Percentiles rank a stretch among this genome's conserved stretches.
Evolutionary conservation across 331 rosid genomes (phyloP).

Genomic region (Rosa hybrid): DNA sequence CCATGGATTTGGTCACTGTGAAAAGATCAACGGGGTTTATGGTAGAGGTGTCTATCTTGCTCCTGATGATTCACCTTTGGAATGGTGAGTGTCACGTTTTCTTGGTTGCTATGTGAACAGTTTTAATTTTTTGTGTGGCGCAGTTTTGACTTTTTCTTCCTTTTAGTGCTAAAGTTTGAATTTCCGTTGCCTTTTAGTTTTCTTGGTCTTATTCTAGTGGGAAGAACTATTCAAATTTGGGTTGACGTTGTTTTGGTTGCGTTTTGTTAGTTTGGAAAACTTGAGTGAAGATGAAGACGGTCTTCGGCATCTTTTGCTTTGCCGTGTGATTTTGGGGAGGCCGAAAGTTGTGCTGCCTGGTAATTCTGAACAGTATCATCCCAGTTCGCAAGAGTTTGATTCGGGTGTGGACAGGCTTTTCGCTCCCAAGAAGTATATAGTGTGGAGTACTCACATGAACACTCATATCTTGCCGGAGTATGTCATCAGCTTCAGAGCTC

Average conservation of each 20-base stretch:
- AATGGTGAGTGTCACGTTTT: constrained; percentile 37
- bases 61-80: constrained; percentile 56
- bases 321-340: constrained; percentile 85
- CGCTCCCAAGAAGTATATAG: constrained; percentile 56
- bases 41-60: constrained; percentile 59
- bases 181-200: neutral
- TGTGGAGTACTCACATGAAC: constrained; percentile 71
- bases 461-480: constrained; percentile 81
- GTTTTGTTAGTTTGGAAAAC: constrained; percentile 44
- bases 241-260: neutral
- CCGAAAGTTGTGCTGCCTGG: constrained; percentile 55
- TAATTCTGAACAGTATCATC: constrained; percentile 50
- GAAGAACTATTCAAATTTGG: neutral
- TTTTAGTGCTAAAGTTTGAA: neutral
- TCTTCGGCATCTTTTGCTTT: constrained; percentile 62
- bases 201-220: neutral
- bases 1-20: constrained; percentile 66
- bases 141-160: neutral
- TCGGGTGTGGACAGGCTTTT: constrained; percentile 65
- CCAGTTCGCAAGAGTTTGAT: constrained; percentile 64
- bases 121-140: neutral
- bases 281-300: constrained; percentile 54
- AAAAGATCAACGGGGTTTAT: constrained; percentile 22
- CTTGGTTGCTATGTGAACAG: neutral
- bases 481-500: constrained; percentile 62